Conservation (phyloP, 495 filamentous ascomycete genomes). For the Chaetomium fimeti region DNA sequence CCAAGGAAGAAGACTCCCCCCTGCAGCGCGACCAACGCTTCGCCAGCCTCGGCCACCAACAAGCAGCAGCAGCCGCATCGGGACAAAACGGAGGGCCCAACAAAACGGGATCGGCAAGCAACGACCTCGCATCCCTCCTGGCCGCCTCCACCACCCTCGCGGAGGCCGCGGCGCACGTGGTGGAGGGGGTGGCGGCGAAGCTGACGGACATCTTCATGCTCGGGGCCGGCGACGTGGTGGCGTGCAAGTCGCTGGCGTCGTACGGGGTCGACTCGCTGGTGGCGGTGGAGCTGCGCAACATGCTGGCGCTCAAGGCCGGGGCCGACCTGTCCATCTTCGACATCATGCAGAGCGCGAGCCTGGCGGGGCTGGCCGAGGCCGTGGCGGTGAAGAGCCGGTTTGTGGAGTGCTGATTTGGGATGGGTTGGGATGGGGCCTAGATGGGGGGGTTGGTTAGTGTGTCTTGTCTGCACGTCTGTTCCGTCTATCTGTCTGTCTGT, state of each 20-base stretch:
- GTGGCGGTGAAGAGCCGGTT: constrained; percentile 30
- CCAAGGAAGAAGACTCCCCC: neutral
- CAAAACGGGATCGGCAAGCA: neutral
- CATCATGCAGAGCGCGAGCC: constrained; percentile 41
- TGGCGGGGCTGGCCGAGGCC: constrained; percentile 30
- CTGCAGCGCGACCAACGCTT: constrained; percentile 29
- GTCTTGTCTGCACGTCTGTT: too few relatives aligned
- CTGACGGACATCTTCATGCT: constrained; percentile 41
- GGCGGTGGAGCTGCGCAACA: constrained; percentile 50
- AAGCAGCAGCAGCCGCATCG: neutral
- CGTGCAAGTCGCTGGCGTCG: constrained; percentile 26
- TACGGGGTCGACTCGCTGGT: constrained; percentile 52
- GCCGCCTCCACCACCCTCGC: constrained; percentile 16
- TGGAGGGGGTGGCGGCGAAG: constrained; percentile 29
- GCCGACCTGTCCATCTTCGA: constrained; percentile 45
- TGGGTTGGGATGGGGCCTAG: too few relatives aligned
- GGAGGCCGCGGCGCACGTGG: constrained; percentile 11
- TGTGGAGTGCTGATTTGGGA: constrained; percentile 1
- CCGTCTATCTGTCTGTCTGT: too few relatives aligned
- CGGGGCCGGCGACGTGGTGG: constrained; percentile 36
- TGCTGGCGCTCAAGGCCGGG: constrained; percentile 36
- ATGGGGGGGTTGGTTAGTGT: too few relatives aligned
- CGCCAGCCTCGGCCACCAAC: constrained; percentile 21
- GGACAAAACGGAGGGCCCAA: too few relatives aligned
- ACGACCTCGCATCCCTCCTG: constrained; percentile 23